These are phyloP conservation scores for Phytophthora nicotianae DNA, from an alignment of 352 stramenopile species.

Conservation along the genomic window DNA sequence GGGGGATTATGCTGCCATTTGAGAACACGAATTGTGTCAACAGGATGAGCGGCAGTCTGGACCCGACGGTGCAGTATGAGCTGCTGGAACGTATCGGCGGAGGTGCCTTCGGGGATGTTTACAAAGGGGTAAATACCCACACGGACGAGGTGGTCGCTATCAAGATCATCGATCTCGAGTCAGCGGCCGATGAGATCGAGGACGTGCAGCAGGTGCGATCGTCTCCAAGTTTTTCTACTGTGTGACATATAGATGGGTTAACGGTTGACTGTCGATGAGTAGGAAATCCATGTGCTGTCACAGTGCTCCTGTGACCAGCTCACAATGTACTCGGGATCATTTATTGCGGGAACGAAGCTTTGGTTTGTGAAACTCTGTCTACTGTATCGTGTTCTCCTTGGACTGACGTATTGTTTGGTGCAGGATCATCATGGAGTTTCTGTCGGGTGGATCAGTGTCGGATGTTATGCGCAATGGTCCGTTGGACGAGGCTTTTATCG, in stretches of 20 bases:
- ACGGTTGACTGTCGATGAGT: constrained; percentile 7
- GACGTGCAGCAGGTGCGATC: constrained; percentile 76
- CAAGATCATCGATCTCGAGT: constrained; percentile 89
- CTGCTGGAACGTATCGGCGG: constrained; percentile 82
- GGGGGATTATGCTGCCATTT: constrained; percentile 5
- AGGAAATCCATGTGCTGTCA: constrained; percentile 92
- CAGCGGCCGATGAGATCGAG: constrained; percentile 85
- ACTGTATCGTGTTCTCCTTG: background rate
- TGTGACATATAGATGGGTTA: too few species aligned
- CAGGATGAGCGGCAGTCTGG: constrained; percentile 54
- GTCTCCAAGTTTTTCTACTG: background rate
- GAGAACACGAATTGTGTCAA: constrained; percentile 1
- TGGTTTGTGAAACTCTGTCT: constrained; percentile 43
- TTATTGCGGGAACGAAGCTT: constrained; percentile 83
- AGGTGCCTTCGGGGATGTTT: constrained; percentile 85
- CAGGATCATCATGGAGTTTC: constrained; percentile 95
- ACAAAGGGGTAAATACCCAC: constrained; percentile 70
- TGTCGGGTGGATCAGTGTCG: constrained; percentile 91
- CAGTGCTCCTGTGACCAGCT: constrained; percentile 90
- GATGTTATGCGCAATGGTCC: constrained; percentile 86
- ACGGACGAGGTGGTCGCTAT: constrained; percentile 76
- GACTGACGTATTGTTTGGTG: constrained; percentile 6
- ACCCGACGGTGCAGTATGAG: constrained; percentile 70
- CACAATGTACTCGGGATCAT: constrained; percentile 89
- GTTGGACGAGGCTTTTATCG: constrained; percentile 82